Percentiles rank a stretch among this genome's conserved stretches.
phyloP scores from a whole-genome alignment of 768 basidiomycete species.

The Tulasnella sp. region DNA sequence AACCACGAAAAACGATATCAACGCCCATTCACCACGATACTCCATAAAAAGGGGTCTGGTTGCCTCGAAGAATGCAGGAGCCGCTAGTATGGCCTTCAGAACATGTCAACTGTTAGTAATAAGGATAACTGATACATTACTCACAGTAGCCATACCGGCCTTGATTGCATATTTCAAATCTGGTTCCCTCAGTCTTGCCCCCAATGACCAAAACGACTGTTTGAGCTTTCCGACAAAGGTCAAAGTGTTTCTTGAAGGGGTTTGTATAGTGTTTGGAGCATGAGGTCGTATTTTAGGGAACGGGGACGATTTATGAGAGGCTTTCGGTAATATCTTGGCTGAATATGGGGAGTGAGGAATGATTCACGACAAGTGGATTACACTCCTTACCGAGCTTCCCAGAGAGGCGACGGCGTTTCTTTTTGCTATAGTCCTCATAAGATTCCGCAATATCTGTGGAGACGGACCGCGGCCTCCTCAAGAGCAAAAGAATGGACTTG shows the following conservation, averaged over 20 bases:
- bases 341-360: not conserved
- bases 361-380: no score
- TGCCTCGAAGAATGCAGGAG: constrained; percentile 74
- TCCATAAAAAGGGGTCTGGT: constrained; percentile 68
- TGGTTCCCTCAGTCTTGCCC: constrained; percentile 48
- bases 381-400: no score
- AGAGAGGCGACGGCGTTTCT: no score
- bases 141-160: constrained; percentile 35
- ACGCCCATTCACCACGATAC: constrained; percentile 88
- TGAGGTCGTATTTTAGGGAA: constrained; percentile 78
- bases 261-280: constrained; percentile 75
- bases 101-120: constrained; percentile 42
- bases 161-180: constrained; percentile 83
- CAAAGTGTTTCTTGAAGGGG: constrained; percentile 51
- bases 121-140: not conserved
- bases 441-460: no score
- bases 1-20: constrained; percentile 94
- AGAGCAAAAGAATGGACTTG: no score
- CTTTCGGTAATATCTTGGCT: not conserved
- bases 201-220: constrained; percentile 60
- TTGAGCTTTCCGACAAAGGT: constrained; percentile 47
- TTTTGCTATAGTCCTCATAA: no score
- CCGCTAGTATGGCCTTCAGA: constrained; percentile 53
- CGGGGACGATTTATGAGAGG: constrained; percentile 32
- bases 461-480: no score